Conservation (phyloP, 1,139 yeast genomes). For the Kurtzmaniella quercitrusa region DNA sequence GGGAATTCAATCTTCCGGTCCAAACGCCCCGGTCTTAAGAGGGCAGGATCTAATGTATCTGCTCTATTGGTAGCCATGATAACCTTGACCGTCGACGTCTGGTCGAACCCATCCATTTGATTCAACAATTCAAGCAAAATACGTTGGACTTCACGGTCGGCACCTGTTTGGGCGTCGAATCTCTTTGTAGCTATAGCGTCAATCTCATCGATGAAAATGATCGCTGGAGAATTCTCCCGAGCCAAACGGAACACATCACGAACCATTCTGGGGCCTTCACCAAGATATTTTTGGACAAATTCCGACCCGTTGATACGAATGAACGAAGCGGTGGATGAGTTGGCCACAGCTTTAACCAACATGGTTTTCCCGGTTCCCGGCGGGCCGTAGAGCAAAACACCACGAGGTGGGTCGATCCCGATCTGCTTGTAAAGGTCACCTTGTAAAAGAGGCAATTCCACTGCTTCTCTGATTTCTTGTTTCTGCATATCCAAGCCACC, state of each 20-base stretch:
- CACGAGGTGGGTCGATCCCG: slow-evolving; percentile 99
- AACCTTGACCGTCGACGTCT: slow-evolving; percentile 90
- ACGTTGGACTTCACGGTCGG: slow-evolving; percentile 99
- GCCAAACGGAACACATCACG: slow-evolving; percentile 97
- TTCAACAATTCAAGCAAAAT: slow-evolving; percentile 90
- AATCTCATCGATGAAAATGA: slow-evolving; percentile 95
- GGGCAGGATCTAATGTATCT: slow-evolving; percentile 94
- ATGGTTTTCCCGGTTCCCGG: slow-evolving; percentile 99
- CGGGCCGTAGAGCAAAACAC: slow-evolving; percentile 94
- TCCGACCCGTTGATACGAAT: slow-evolving; percentile 97
- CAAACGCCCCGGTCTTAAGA: slow-evolving; percentile 95
- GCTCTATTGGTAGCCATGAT: slow-evolving; percentile 99
- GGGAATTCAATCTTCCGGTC: slow-evolving; percentile 99
- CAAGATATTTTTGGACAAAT: slow-evolving; percentile 95
- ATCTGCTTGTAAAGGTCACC: slow-evolving; percentile 94
- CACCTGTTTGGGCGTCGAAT: slow-evolving; percentile 99
- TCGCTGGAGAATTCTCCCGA: slow-evolving; percentile 94
- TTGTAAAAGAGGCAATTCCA: slow-evolving; percentile 93
- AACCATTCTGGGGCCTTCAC: slow-evolving; percentile 99
- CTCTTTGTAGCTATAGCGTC: slow-evolving; percentile 99
- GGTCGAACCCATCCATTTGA: slow-evolving; percentile 99
- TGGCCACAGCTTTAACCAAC: slow-evolving; percentile 98
- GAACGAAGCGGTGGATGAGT: slow-evolving; percentile 90
- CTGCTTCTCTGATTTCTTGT: slow-evolving; percentile 98
- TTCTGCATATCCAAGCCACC: slow-evolving; percentile 99